Percentiles rank a stretch among this genome's conserved stretches.
phyloP scores from a whole-genome alignment of 2,329 filamentous ascomycete genomes.

The Pseudopyricularia javanii region DNA sequence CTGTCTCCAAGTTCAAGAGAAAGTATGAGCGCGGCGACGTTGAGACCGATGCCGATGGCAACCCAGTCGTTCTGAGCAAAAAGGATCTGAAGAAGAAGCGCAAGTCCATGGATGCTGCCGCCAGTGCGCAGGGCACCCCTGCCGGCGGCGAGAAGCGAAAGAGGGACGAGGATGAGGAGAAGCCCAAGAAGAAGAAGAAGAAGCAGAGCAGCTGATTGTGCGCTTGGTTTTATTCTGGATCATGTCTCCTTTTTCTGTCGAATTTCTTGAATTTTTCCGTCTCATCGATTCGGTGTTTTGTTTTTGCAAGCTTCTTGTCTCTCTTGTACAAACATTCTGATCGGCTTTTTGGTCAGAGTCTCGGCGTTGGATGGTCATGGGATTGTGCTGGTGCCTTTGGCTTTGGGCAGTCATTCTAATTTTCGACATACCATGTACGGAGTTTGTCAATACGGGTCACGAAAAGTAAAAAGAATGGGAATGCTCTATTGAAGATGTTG shows the following conservation, averaged over 20 bases:
- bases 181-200: constrained; percentile 39
- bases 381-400: neutral
- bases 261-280: neutral
- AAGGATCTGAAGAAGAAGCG: constrained; percentile 24
- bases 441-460: neutral
- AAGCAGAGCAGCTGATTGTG: constrained; percentile 11
- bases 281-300: neutral
- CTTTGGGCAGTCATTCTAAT: neutral
- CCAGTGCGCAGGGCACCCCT: constrained; percentile 21
- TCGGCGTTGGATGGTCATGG: constrained; percentile 1
- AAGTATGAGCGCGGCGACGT: constrained; percentile 70
- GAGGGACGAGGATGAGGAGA: constrained; percentile 55
- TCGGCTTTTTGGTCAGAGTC: neutral
- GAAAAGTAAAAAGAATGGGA: neutral
- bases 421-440: neutral
- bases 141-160: constrained; percentile 45
- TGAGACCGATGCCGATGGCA: constrained; percentile 51
- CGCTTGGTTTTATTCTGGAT: neutral
- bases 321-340: constrained; percentile 2
- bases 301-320: neutral
- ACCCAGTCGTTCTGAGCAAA: constrained; percentile 48
- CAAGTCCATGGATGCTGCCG: constrained; percentile 11
- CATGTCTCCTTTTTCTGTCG: neutral
- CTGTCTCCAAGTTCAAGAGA: constrained; percentile 64
- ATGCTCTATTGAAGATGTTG: neutral